phyloP scores from a whole-genome alignment of 2,329 filamentous ascomycete genomes.

The Cercospora sp. region DNA sequence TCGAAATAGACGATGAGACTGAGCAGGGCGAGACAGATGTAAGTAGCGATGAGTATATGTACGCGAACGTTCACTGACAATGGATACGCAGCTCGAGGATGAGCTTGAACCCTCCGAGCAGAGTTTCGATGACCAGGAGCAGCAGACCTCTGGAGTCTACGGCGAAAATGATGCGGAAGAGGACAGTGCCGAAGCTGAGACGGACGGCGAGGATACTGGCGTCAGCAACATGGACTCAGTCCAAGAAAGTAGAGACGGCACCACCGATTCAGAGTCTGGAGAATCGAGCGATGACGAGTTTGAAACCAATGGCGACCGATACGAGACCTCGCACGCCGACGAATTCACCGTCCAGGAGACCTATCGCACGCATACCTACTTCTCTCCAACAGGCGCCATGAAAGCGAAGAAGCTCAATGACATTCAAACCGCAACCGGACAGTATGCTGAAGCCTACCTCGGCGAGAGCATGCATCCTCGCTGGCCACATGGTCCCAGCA shows the following conservation, averaged over 20 bases:
- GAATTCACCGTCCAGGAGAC: neutral
- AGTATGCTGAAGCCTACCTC: neutral
- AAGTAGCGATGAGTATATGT: neutral
- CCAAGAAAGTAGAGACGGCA: no score
- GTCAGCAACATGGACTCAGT: no score
- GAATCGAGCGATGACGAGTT: neutral
- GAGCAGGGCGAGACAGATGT: neutral
- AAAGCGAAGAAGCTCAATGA: neutral
- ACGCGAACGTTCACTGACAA: neutral
- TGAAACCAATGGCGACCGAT: neutral
- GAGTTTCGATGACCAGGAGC: neutral
- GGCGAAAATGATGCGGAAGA: no score
- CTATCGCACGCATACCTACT: neutral
- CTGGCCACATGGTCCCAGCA: neutral
- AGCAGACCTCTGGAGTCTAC: no score
- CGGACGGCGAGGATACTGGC: no score
- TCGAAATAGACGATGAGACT: neutral
- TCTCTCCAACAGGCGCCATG: neutral
- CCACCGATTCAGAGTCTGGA: neutral
- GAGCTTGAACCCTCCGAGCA: neutral
- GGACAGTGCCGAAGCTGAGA: no score
- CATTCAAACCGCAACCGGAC: neutral
- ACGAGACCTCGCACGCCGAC: neutral
- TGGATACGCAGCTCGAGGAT: neutral
- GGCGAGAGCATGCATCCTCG: neutral